Evolutionary conservation across 1,139 yeast species (phyloP).

Genomic region (Yamadazyma atmosphaerica): DNA sequence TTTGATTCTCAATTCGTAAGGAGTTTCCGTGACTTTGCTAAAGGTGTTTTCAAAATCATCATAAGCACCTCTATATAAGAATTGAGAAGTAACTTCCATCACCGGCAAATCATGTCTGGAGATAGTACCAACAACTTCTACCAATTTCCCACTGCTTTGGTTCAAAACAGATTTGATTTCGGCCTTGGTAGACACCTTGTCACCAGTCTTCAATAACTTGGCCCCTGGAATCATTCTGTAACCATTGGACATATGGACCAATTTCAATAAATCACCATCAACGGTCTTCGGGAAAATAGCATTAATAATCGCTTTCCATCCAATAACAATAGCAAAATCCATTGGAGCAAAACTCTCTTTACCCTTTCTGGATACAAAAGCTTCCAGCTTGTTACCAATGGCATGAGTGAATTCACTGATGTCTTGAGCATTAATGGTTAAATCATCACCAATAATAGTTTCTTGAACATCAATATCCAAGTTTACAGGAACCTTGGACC

Average conservation of each 20-base stretch:
- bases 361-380: conserved; percentile 87
- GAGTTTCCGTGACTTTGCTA: conserved; percentile 84
- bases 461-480: conserved; percentile 69
- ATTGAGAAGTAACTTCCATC: conserved; percentile 92
- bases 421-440: conserved; percentile 70
- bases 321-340: conserved; percentile 98
- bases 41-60: conserved; percentile 88
- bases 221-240: conserved; percentile 94
- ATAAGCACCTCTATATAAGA: conserved; percentile 94
- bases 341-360: conserved; percentile 89
- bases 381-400: conserved; percentile 95
- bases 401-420: conserved; percentile 95
- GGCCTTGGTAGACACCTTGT: conserved; percentile 79
- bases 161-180: conserved; percentile 85
- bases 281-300: conserved; percentile 95
- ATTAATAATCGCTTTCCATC: conserved; percentile 97
- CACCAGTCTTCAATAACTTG: conserved; percentile 85
- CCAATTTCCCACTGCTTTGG: conserved; percentile 92
- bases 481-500: conserved; percentile 56
- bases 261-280: conserved; percentile 92
- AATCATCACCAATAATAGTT: conserved; percentile 69
- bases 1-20: conserved; percentile 73
- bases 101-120: conserved; percentile 76
- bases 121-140: conserved; percentile 90
- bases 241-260: conserved; percentile 94